Percentiles rank a stretch among this genome's conserved stretches.
These are phyloP conservation scores for Alternaria brassicae DNA, from an alignment of 2,329 filamentous ascomycete species.

Conservation along the genomic window DNA sequence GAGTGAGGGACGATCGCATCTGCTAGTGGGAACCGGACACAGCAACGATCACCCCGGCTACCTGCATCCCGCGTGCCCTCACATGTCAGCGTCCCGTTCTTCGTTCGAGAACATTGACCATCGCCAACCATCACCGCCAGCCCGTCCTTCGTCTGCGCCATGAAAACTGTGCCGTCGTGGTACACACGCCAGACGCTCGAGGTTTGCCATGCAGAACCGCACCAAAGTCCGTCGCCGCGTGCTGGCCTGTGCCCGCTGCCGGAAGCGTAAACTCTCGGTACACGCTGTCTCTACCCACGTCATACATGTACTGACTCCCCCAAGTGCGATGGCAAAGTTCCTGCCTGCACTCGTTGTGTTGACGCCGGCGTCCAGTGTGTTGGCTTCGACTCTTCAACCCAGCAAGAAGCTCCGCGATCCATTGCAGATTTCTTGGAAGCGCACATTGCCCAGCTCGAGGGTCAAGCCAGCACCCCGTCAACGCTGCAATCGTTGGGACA, in stretches of 20 bases:
- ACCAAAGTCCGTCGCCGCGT: slow-evolving; percentile 47
- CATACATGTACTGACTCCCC: slow-evolving; percentile 9
- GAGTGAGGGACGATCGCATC: slow-evolving; percentile 19
- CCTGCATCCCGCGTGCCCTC: slow-evolving; percentile 20
- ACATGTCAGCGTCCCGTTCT: slow-evolving; percentile 9
- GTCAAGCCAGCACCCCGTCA: slow-evolving; percentile 22
- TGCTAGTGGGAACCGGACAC: slow-evolving; percentile 22
- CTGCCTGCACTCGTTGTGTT: slow-evolving; percentile 44
- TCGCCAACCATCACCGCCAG: slow-evolving; percentile 15
- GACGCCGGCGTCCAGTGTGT: slow-evolving; percentile 42
- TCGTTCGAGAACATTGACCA: slow-evolving; percentile 18
- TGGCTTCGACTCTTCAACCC: slow-evolving; percentile 46
- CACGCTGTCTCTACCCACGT: slow-evolving; percentile 1
- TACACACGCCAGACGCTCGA: slow-evolving; percentile 21
- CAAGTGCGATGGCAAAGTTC: slow-evolving; percentile 48
- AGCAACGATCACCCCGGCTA: slow-evolving; percentile 22
- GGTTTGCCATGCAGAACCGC: slow-evolving; percentile 40
- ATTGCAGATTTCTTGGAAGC: slow-evolving; percentile 46
- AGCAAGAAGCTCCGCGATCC: slow-evolving; percentile 42
- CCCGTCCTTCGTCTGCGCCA: slow-evolving; percentile 21
- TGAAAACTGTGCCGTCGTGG: slow-evolving; percentile 27
- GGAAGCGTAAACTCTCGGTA: slow-evolving; percentile 48
- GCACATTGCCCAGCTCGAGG: slow-evolving; percentile 41
- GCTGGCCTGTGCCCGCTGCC: slow-evolving; percentile 47
- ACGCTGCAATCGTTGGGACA: slow-evolving; percentile 24